Evolutionary conservation across 2,329 filamentous ascomycete species (phyloP).

Genomic region (Hyphodiscus sp.): DNA sequence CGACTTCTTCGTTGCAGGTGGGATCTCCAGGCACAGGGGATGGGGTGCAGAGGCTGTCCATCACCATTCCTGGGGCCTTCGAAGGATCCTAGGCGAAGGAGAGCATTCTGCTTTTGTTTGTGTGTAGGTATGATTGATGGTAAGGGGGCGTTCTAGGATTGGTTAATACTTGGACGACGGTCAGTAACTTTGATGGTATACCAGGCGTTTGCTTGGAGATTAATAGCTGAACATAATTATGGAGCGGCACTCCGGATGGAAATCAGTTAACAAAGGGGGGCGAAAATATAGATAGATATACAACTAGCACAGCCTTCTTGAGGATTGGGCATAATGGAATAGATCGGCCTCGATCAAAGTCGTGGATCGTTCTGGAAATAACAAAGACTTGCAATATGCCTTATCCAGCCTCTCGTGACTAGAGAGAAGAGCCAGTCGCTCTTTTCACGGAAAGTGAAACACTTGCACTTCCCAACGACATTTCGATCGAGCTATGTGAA

Average conservation of each 20-base stretch:
- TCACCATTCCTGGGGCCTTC: conserved; percentile 32
- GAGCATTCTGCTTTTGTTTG: neutral
- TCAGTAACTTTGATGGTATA: neutral
- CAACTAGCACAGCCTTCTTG: neutral
- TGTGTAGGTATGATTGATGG: neutral
- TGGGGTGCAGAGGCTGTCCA: conserved; percentile 30
- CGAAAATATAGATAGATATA: neutral
- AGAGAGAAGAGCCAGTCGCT: no score
- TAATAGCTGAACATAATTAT: neutral
- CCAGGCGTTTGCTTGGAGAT: neutral
- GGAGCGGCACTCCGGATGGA: no score
- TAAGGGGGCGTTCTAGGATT: neutral
- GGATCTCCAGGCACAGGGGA: conserved; percentile 19
- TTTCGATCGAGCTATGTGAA: neutral
- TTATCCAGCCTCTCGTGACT: no score
- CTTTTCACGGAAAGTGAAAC: no score
- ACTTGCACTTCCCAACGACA: neutral
- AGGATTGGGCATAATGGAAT: neutral
- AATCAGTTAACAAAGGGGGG: no score
- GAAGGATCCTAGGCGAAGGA: conserved; percentile 5
- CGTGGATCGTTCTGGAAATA: no score
- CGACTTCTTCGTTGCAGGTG: conserved; percentile 16
- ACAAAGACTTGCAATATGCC: neutral
- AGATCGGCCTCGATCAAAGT: neutral
- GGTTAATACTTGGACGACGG: neutral